Evolutionary conservation across 306 rosid species (phyloP).

Genomic region (Cercis canadensis): DNA sequence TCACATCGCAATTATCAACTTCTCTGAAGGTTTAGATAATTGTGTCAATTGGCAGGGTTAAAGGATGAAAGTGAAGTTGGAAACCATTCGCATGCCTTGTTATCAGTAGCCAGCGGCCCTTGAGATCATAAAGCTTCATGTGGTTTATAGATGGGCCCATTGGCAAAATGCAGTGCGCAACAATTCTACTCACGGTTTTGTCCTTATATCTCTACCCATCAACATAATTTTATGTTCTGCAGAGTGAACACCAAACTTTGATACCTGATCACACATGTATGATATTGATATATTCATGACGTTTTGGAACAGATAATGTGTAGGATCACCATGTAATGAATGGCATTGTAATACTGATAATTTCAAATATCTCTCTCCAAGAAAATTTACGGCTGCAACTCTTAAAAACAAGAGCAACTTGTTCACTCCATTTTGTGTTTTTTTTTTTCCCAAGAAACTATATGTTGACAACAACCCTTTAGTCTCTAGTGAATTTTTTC

Average conservation of each 20-base stretch:
- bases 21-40: slow-evolving; percentile 17
- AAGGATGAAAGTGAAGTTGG: slow-evolving; percentile 44
- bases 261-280: slow-evolving; percentile 31
- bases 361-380: slow-evolving; percentile 16
- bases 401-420: too few relatives aligned
- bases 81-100: slow-evolving; percentile 38
- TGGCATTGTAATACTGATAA: too few relatives aligned
- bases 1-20: not conserved
- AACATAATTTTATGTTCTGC: slow-evolving; percentile 30
- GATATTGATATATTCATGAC: slow-evolving; percentile 28
- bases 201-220: too few relatives aligned
- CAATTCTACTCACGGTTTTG: slow-evolving; percentile 50
- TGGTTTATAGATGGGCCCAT: slow-evolving; percentile 25
- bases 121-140: slow-evolving; percentile 29
- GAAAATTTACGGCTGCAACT: not conserved
- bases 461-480: too few relatives aligned
- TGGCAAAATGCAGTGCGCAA: slow-evolving; percentile 34
- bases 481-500: too few relatives aligned
- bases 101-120: slow-evolving; percentile 33
- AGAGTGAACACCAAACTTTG: slow-evolving; percentile 20
- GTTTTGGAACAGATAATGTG: slow-evolving; percentile 12
- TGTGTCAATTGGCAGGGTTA: slow-evolving; percentile 51
- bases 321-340: slow-evolving; percentile 29
- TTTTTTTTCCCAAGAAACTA: too few relatives aligned
- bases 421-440: too few relatives aligned